These are phyloP conservation scores for Cercospora zeae-maydis DNA, from an alignment of 2,329 filamentous ascomycete genomes.

Conservation along the genomic window DNA sequence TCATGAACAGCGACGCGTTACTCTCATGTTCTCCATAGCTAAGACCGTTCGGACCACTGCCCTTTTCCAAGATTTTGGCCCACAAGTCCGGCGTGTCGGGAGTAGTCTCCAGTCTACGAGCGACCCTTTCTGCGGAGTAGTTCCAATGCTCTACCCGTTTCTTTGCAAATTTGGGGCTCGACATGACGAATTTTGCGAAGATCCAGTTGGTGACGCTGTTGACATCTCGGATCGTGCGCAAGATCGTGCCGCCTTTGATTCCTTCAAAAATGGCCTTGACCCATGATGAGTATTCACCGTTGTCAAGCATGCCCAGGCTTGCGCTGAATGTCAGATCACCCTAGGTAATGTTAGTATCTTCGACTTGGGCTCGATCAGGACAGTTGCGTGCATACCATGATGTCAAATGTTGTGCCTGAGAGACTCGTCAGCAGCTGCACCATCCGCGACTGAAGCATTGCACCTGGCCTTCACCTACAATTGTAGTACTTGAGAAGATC, in stretches of 20 bases:
- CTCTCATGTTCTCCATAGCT: constrained; percentile 35
- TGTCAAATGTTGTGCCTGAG: constrained; percentile 26
- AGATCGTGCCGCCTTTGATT: constrained; percentile 21
- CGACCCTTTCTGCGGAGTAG: constrained; percentile 24
- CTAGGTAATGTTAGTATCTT: constrained; percentile 22
- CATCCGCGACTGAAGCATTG: neutral
- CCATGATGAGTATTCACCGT: constrained; percentile 31
- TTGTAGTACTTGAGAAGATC: constrained; percentile 35
- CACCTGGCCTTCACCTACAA: constrained; percentile 13
- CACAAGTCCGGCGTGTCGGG: constrained; percentile 31
- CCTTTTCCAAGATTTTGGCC: constrained; percentile 32
- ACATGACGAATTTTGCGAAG: constrained; percentile 17
- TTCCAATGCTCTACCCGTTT: constrained; percentile 26
- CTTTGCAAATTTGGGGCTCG: constrained; percentile 14
- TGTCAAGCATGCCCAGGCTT: constrained; percentile 32
- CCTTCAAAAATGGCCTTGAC: constrained; percentile 29
- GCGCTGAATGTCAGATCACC: constrained; percentile 34
- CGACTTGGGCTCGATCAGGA: neutral
- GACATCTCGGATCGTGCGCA: constrained; percentile 17
- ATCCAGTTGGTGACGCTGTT: constrained; percentile 15
- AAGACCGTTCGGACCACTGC: constrained; percentile 21
- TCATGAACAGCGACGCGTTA: constrained; percentile 36
- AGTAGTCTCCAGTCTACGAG: constrained; percentile 16
- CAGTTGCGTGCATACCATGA: neutral
- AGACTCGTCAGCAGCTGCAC: neutral